Evolutionary conservation across 192 early-diverging fungal species (phyloP).

Genomic region (Backusella mclennaniae): DNA sequence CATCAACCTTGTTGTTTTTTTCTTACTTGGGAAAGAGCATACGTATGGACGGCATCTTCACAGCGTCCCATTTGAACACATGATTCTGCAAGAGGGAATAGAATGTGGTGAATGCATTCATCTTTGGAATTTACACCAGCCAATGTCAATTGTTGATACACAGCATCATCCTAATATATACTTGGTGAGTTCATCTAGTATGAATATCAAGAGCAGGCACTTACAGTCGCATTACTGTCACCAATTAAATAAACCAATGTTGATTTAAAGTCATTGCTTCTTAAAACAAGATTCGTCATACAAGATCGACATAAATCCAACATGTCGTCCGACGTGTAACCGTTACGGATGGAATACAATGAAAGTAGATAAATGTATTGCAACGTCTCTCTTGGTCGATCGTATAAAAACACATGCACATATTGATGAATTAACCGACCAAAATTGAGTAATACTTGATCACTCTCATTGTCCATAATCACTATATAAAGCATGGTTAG

Average conservation of each 20-base stretch:
- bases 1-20: conserved; percentile 11
- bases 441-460: conserved; percentile 46
- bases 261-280: conserved; percentile 53
- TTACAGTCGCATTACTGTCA: conserved; percentile 24
- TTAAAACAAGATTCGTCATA: conserved; percentile 62
- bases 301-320: conserved; percentile 46
- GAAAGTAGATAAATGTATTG: conserved; percentile 64
- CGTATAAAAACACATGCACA: background rate
- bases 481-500: conserved; percentile 1
- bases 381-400: conserved; percentile 54
- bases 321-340: conserved; percentile 45
- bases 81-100: conserved; percentile 65
- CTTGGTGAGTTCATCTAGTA: too few relatives aligned
- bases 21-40: conserved; percentile 65
- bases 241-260: conserved; percentile 45
- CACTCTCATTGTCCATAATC: background rate
- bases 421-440: conserved; percentile 45
- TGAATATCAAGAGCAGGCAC: background rate
- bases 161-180: conserved; percentile 44
- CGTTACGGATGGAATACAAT: conserved; percentile 43
- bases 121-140: conserved; percentile 54
- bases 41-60: conserved; percentile 73
- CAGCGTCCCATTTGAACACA: conserved; percentile 68
- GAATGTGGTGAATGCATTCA: conserved; percentile 67
- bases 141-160: conserved; percentile 68